Evolutionary conservation across 192 early-diverging fungal species (phyloP).

Genomic region (Neocallimastix lanati): DNA sequence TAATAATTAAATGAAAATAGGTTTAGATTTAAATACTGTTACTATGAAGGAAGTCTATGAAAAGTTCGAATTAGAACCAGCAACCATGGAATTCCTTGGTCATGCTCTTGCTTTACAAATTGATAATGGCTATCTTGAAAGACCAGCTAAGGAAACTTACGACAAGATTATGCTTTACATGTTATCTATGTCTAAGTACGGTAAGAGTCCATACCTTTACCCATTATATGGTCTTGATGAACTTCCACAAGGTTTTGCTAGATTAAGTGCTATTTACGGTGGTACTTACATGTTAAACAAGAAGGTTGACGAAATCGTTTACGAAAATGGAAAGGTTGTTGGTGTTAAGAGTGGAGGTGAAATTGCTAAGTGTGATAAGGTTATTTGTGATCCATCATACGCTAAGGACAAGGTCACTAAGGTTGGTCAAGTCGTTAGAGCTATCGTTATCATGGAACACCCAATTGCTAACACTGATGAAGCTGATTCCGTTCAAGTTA

Average conservation of each 20-base stretch:
- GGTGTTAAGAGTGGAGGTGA: constrained; percentile 87
- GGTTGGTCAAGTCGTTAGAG: constrained; percentile 74
- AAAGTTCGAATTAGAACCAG: constrained; percentile 75
- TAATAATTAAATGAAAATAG: too few relatives aligned
- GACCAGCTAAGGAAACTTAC: constrained; percentile 67
- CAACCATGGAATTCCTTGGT: constrained; percentile 94
- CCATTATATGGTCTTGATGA: constrained; percentile 95
- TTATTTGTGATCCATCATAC: constrained; percentile 96
- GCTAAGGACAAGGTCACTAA: constrained; percentile 62
- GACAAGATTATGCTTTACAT: constrained; percentile 84
- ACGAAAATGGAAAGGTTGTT: constrained; percentile 60
- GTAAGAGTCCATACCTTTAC: constrained; percentile 96
- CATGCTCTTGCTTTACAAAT: constrained; percentile 91
- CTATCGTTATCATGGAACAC: constrained; percentile 83
- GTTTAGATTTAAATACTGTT: constrained; percentile 50
- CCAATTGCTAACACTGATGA: constrained; percentile 78
- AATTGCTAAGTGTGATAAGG: constrained; percentile 57
- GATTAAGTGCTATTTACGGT: constrained; percentile 94
- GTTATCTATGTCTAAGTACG: constrained; percentile 76
- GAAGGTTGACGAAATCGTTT: constrained; percentile 75
- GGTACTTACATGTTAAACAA: too few relatives aligned
- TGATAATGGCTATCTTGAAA: constrained; percentile 55
- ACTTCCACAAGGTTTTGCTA: constrained; percentile 94
- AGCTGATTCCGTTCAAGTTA: constrained; percentile 81
- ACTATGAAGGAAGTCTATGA: constrained; percentile 72